Percentiles rank a stretch among this genome's conserved stretches.
phyloP scores from a whole-genome alignment of 2,329 filamentous ascomycete species.

The Tolypocladium cylindrosporum region DNA sequence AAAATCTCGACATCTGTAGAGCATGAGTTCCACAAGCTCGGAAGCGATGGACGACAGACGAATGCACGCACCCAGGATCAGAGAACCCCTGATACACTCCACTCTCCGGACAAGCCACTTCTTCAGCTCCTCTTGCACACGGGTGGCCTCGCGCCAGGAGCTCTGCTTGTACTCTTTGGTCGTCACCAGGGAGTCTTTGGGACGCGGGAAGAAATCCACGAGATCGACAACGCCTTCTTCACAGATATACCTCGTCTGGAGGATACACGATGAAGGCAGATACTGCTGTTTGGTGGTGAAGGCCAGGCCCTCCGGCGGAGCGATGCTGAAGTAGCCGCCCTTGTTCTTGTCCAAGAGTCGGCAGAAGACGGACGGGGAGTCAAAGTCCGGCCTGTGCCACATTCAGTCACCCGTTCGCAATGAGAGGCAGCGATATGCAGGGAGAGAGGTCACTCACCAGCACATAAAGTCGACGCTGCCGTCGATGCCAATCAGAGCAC shows the following conservation, averaged over 20 bases:
- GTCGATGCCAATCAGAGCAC: slow-evolving; percentile 63
- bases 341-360: slow-evolving; percentile 65
- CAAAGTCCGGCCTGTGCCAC: slow-evolving; percentile 57
- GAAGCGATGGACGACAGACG: neutral
- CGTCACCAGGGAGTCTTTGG: slow-evolving; percentile 46
- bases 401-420: neutral
- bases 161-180: slow-evolving; percentile 36
- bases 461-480: slow-evolving; percentile 72
- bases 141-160: slow-evolving; percentile 42
- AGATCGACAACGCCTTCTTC: slow-evolving; percentile 66
- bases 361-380: slow-evolving; percentile 67
- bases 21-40: neutral
- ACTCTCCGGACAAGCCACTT: slow-evolving; percentile 62
- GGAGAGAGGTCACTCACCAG: slow-evolving; percentile 38
- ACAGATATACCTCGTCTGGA: slow-evolving; percentile 69
- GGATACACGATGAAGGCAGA: slow-evolving; percentile 62
- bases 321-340: slow-evolving; percentile 63
- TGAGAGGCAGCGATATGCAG: neutral
- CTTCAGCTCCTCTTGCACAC: slow-evolving; percentile 53
- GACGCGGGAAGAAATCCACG: slow-evolving; percentile 67
- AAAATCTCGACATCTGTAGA: slow-evolving; percentile 55
- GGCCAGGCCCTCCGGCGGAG: slow-evolving; percentile 36
- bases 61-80: slow-evolving; percentile 42
- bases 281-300: slow-evolving; percentile 72
- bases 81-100: slow-evolving; percentile 59